Base-by-base conservation (phyloP, 768 basidiomycete species). In the Suillus ampliporus region DNA sequence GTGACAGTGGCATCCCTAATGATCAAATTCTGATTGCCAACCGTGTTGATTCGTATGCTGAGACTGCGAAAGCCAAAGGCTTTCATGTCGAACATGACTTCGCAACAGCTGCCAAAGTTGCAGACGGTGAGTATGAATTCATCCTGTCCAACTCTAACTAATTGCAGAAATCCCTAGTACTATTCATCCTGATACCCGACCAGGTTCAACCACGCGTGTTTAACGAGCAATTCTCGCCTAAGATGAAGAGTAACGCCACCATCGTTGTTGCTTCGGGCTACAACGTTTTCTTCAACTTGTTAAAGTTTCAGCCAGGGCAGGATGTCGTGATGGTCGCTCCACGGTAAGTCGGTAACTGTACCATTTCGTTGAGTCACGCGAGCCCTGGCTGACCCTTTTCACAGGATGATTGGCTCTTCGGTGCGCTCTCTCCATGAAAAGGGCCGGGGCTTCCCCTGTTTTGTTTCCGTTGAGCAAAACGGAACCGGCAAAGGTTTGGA, bases 301-400 rank as follows among this genome's bases (percentile, higher is more conserved):
- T 88, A 28, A 72, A 84, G 38, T 86, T 88, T 71, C 78, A 78
- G 57, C 73, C 81, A 1, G 72, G 76, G 21, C 86, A 87, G 67
- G 81, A 87, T 68, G 85, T 88, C 31, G 82, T 87, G 28, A 89
- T 88, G 87, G 87, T 89, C 54, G 87, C 86, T 19, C 87, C 87
- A 14, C 80, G 87, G 86, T 85, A 62, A 28, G 26, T 13, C 10
- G 38, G 13, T 54, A 57, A 31, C 64, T 65, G 31, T 21, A 57
- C 5, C 10, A 26, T 31, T 19, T 61, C 14, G 37, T 53, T 31
- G 17, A 23, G 13, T 38, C 43, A 26, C n/a, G 40, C 23, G 19
- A 61, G 15, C 9, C 28, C 38, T 60, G 47, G 41, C 43, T 37
- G 44, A 57, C n/a, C n/a, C 19, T 41, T 43, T 19, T 34, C 10